Percentiles rank a stretch among this genome's conserved stretches.
phyloP scores from a whole-genome alignment of 805 yeast species.

The Ogataea polymorpha region DNA sequence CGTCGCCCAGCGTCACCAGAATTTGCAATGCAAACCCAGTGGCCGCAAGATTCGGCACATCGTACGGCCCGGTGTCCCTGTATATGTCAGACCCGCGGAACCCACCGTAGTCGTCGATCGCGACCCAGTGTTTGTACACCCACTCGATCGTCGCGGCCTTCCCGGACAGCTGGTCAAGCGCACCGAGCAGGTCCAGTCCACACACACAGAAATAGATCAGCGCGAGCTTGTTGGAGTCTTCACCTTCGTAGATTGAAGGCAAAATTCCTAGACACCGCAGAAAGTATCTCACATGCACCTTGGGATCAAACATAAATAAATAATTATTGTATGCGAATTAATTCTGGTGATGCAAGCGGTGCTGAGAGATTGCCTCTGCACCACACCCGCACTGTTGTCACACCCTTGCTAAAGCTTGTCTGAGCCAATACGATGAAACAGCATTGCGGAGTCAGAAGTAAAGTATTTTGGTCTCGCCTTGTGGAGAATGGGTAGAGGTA shows the following conservation, averaged over 20 bases:
- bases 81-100: constrained; percentile 61
- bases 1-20: constrained; percentile 49
- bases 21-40: constrained; percentile 72
- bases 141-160: constrained; percentile 34
- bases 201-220: constrained; percentile 67
- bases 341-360: too few relatives aligned
- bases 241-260: constrained; percentile 52
- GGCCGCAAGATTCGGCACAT: constrained; percentile 64
- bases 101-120: constrained; percentile 35
- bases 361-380: too few relatives aligned
- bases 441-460: too few relatives aligned
- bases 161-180: constrained; percentile 32
- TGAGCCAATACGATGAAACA: too few relatives aligned
- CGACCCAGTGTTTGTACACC: constrained; percentile 48
- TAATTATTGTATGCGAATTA: too few relatives aligned
- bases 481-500: too few relatives aligned
- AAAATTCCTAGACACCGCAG: constrained; percentile 29
- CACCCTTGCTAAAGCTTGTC: too few relatives aligned
- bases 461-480: too few relatives aligned
- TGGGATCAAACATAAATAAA: constrained; percentile 11
- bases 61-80: constrained; percentile 37
- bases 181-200: constrained; percentile 49
- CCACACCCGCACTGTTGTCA: too few relatives aligned
- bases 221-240: constrained; percentile 69
- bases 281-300: constrained; percentile 31